phyloP scores from a whole-genome alignment of 768 basidiomycete genomes.

The Xerocomus brunneocitrinus region DNA sequence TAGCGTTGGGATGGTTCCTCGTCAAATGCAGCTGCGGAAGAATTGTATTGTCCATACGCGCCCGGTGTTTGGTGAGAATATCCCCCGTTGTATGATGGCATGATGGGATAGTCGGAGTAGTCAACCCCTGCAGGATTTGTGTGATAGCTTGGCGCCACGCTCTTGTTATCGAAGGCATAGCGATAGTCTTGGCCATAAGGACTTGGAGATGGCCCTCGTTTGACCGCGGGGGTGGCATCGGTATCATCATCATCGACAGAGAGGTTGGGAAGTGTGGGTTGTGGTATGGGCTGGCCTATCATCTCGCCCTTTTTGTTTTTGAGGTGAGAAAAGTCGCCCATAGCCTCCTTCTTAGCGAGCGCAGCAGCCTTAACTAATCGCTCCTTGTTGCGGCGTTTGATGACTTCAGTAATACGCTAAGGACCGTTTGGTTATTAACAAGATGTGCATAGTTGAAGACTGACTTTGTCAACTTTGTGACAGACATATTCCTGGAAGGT shows the following conservation, averaged over 20 bases:
- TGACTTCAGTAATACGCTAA: slow-evolving; percentile 88
- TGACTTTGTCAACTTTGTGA: slow-evolving; percentile 96
- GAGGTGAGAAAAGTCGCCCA: slow-evolving; percentile 84
- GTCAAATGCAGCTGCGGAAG: slow-evolving; percentile 51
- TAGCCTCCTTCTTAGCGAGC: slow-evolving; percentile 86
- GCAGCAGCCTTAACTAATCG: slow-evolving; percentile 76
- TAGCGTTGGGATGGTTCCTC: slow-evolving; percentile 48
- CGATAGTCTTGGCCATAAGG: slow-evolving; percentile 54
- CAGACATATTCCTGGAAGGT: slow-evolving; percentile 84
- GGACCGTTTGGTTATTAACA: slow-evolving; percentile 12
- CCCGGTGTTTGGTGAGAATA: slow-evolving; percentile 55
- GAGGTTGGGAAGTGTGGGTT: slow-evolving; percentile 92
- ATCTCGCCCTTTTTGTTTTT: slow-evolving; percentile 91
- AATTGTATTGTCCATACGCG: slow-evolving; percentile 52
- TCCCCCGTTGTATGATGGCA: slow-evolving; percentile 70
- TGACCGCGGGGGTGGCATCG: slow-evolving; percentile 51
- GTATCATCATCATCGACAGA: slow-evolving; percentile 70
- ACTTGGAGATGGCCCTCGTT: slow-evolving; percentile 53
- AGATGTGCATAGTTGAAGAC: slow-evolving; percentile 4
- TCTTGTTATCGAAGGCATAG: slow-evolving; percentile 48
- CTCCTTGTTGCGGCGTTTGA: slow-evolving; percentile 87
- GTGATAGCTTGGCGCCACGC: slow-evolving; percentile 33
- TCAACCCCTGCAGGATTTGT: slow-evolving; percentile 39
- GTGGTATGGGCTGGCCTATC: slow-evolving; percentile 75
- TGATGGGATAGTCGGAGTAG: slow-evolving; percentile 54